These are phyloP conservation scores for Beta macrorhiza DNA, from an alignment of 179 eudicot genomes.

Conservation along the genomic window DNA sequence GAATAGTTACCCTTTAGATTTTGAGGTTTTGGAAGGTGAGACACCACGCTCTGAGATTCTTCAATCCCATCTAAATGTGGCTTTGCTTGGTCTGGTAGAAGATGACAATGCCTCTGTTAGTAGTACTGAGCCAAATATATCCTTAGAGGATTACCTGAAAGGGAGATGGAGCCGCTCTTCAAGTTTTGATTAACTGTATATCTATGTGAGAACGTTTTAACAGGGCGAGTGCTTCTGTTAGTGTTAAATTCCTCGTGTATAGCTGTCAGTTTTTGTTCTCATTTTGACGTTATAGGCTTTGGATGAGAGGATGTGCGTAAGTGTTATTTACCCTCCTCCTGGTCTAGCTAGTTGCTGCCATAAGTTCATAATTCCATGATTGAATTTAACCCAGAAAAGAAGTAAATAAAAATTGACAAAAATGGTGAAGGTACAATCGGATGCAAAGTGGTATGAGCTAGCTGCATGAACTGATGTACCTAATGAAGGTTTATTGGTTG, in stretches of 20 bases:
- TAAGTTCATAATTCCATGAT: slow-evolving; percentile 1
- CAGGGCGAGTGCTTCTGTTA: slow-evolving; percentile 14
- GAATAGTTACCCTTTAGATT: slow-evolving; percentile 29
- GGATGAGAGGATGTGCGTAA: slow-evolving; percentile 42
- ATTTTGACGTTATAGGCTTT: slow-evolving; percentile 23
- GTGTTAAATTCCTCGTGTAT: slow-evolving; percentile 31
- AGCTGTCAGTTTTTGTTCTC: slow-evolving; percentile 17
- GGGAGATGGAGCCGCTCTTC: slow-evolving; percentile 88
- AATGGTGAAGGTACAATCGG: neutral
- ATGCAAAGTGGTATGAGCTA: slow-evolving; percentile 5
- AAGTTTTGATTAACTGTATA: slow-evolving; percentile 59
- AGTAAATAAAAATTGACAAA: neutral
- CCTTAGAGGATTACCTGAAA: slow-evolving; percentile 54
- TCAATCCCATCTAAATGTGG: slow-evolving; percentile 58
- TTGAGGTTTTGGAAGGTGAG: slow-evolving; percentile 40
- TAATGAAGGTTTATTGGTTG: neutral
- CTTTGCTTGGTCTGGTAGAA: slow-evolving; percentile 53
- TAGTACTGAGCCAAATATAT: slow-evolving; percentile 49
- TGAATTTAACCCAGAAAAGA: neutral
- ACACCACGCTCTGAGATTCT: slow-evolving; percentile 49
- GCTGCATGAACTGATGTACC: neutral
- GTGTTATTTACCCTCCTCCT: slow-evolving; percentile 38
- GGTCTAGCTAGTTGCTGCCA: slow-evolving; percentile 27
- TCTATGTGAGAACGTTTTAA: neutral
- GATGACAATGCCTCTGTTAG: slow-evolving; percentile 45